Conservation (phyloP, 2,329 filamentous ascomycete genomes). For the Colletotrichum tropicale region DNA sequence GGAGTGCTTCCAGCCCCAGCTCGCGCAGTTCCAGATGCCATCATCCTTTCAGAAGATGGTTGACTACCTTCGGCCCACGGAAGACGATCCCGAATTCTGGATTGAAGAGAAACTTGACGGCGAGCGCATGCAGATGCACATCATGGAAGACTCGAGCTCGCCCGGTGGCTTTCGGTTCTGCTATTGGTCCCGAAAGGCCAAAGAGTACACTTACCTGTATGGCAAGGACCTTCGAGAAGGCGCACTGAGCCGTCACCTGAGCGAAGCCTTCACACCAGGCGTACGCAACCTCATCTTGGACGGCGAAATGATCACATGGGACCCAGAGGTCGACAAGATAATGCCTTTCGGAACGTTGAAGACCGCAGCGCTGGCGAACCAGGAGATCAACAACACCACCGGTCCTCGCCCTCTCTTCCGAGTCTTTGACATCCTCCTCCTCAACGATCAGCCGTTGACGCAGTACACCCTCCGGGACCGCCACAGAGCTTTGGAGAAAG, state of each 20-base stretch:
- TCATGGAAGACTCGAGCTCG: conserved; percentile 71
- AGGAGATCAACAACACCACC: conserved; percentile 69
- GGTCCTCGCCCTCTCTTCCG: conserved; percentile 79
- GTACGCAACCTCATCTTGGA: conserved; percentile 91
- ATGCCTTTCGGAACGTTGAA: conserved; percentile 93
- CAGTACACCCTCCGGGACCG: conserved; percentile 84
- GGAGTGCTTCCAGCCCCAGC: conserved; percentile 95
- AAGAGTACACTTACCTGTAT: conserved; percentile 95
- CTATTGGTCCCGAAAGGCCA: conserved; percentile 96
- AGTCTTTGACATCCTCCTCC: conserved; percentile 88
- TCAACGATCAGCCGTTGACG: conserved; percentile 83
- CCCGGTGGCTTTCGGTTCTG: conserved; percentile 76
- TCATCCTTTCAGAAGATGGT: conserved; percentile 81
- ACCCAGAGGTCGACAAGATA: conserved; percentile 81
- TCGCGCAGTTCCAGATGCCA: conserved; percentile 89
- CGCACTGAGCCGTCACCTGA: conserved; percentile 82
- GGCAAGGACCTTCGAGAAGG: conserved; percentile 78
- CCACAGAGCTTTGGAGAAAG: conserved; percentile 72
- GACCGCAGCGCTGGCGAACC: conserved; percentile 82
- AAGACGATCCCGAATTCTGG: conserved; percentile 83
- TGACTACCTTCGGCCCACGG: conserved; percentile 65
- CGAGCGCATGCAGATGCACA: conserved; percentile 96
- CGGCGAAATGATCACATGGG: conserved; percentile 99
- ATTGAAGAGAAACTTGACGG: conserved; percentile 98
- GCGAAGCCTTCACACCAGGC: conserved; percentile 74